Base-by-base conservation (phyloP, 73 alveolate species). In the Halteria grandinella region DNA sequence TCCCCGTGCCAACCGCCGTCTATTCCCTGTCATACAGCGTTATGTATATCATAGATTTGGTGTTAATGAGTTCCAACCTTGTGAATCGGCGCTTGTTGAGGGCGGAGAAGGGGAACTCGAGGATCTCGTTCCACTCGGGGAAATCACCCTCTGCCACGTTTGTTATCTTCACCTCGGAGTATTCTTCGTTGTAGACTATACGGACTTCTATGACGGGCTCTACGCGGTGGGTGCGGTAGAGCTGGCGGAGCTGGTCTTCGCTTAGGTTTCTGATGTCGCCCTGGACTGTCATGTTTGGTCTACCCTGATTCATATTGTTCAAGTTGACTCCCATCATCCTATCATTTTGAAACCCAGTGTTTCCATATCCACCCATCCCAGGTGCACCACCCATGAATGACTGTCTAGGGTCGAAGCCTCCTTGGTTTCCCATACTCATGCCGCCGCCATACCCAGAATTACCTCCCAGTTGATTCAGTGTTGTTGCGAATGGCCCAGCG, bases 111-210 rank as follows among this genome's bases (percentile, higher is more conserved):
- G 89, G 47, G 63, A 88, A 90, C 52, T 89, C 95, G 32, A 92
- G 75, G 63, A 91, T 93, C 59, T 94, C 99, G 75, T 96, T 97
- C 96, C 98, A 97, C 87, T 97, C 99, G n/a, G 99, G 99, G 74
- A 85, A 87, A 52, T 90, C 93, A 31, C 99, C 98, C 69, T 94
- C 98, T 45, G 92, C 89, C 57, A 97, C 93, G 44, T 76, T 83
- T 27, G 99, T 94, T 69, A 94, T 90, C 75, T 70, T 82, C 53
- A 83, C 62, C 33, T 55, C 79, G n/a, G 74, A 11, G 1, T 49
- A 25, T 0, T 25, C 72, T 25, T 57, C 64, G 47, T 84, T 75
- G 58, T 88, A 92, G 24, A 88, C 85, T 39, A 94, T 58, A 71
- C 91, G 86, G 48, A 96, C 96, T 59, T 95, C 96, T 39, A 95